phyloP scores from a whole-genome alignment of 495 filamentous ascomycete genomes.

The Tuber magnatum region DNA sequence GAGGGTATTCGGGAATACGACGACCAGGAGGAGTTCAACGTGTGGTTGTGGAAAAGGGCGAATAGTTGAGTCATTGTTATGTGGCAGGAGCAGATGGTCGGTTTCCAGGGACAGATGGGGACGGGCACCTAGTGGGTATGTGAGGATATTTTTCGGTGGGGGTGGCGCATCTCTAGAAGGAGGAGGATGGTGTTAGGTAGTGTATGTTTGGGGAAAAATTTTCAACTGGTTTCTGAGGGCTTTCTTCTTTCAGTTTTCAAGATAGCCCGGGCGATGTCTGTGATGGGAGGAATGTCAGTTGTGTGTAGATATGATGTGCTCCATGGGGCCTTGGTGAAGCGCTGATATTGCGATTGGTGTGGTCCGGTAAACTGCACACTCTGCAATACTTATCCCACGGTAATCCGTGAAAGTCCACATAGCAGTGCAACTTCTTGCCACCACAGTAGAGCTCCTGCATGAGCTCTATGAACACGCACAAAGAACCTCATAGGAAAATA shows the following conservation, averaged over 20 bases:
- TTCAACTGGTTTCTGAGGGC: neutral
- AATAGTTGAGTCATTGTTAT: neutral
- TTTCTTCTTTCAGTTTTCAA: neutral
- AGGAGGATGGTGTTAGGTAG: neutral
- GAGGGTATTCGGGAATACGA: conserved; percentile 40
- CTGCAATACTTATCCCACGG: neutral
- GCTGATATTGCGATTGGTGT: neutral
- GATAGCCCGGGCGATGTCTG: neutral
- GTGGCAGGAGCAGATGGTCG: neutral
- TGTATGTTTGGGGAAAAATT: neutral
- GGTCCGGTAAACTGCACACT: neutral
- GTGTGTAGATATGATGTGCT: neutral
- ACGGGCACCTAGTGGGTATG: neutral
- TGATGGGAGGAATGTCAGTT: neutral
- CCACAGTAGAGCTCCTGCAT: neutral
- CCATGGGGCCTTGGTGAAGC: neutral
- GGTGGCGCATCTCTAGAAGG: neutral
- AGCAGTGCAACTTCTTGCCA: neutral
- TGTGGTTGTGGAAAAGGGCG: conserved; percentile 46
- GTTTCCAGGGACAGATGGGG: neutral
- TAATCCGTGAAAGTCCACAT: neutral
- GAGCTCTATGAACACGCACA: neutral
- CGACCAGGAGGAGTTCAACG: conserved; percentile 43
- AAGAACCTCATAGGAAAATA: neutral
- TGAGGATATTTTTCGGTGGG: neutral